phyloP scores from a whole-genome alignment of 2,329 filamentous ascomycete genomes.

The Penicillium oxalicum region DNA sequence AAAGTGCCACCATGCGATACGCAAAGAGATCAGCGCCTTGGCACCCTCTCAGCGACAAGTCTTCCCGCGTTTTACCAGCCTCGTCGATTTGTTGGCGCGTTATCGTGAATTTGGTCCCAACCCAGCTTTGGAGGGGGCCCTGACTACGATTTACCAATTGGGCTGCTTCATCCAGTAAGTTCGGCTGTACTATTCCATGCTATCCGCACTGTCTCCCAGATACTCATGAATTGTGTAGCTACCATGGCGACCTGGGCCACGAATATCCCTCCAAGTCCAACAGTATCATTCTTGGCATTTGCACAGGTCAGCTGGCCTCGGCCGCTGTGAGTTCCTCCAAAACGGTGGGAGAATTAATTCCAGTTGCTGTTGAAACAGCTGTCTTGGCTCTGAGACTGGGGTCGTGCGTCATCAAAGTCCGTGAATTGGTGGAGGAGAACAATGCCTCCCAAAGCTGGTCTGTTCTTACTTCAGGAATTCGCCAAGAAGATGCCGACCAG shows the following conservation, averaged over 20 bases:
- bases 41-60: constrained; percentile 30
- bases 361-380: constrained; percentile 38
- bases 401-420: constrained; percentile 34
- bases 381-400: constrained; percentile 42
- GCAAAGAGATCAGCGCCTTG: constrained; percentile 35
- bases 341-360: constrained; percentile 39
- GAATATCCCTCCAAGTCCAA: constrained; percentile 36
- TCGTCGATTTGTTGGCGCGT: constrained; percentile 34
- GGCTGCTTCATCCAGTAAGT: constrained; percentile 42
- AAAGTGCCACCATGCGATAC: constrained; percentile 38
- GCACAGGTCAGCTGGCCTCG: constrained; percentile 40
- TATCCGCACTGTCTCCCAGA: not conserved
- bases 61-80: constrained; percentile 37
- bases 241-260: constrained; percentile 39
- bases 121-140: constrained; percentile 39
- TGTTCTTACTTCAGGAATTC: constrained; percentile 36
- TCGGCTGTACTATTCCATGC: not conserved
- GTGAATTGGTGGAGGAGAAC: constrained; percentile 31
- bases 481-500: constrained; percentile 25
- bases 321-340: constrained; percentile 36
- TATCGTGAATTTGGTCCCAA: constrained; percentile 30
- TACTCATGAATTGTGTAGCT: constrained; percentile 26
- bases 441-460: constrained; percentile 36
- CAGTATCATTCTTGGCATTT: constrained; percentile 37
- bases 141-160: constrained; percentile 41